Evolutionary conservation across 305 asterid genomes (phyloP), one percentile per base, ranked within the genome.

Genomic region (Rubia peregrina): DNA sequence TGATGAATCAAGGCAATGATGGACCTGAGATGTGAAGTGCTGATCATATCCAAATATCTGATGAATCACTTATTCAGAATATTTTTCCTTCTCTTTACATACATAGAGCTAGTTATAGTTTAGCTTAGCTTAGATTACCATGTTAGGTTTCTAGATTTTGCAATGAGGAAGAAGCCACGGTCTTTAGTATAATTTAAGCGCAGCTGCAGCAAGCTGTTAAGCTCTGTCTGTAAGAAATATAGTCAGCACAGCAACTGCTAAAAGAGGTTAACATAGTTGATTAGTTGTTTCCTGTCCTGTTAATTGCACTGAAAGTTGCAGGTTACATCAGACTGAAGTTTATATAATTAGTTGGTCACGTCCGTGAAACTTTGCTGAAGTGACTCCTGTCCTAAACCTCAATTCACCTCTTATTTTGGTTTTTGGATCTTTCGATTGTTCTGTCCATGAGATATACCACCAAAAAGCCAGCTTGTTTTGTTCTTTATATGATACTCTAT

Each of bases 1-100:
- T 43, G 85, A 84, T 40, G 86, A 81, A 80, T 80, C 81, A 42
- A 83, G 78, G 80, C 78, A 74, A 40, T 69, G 65, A 68, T n/a
- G 72, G 22, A 38, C 13, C 55, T 81, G 76, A 80, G 62, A 33
- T 38, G n/a, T 61, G 44, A 44, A 49, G 7, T 43, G 62, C 33
- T 12, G 69, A 74, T 33, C 10, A 19, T 59, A 30, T 51, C 59
- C 57, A 22, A 13, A 43, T 9, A 68, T 51, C 44, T 55, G 64
- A 57, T 9, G 19, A 17, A 17, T 22, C 9, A 26, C 24, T 26
- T 13, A 67, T 48, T 53, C 9, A 26, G 40, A 48, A n/a, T 16
- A 67, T n/a, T 42, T 41, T 41, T 19, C 22, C 7, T n/a, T 26
- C 65, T 61, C 43, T 17, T 14, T 33, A 9, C 62, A 68, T 68